These are phyloP conservation scores for Quercus engelmannii DNA, from an alignment of 306 rosid species.

Conservation along the genomic window DNA sequence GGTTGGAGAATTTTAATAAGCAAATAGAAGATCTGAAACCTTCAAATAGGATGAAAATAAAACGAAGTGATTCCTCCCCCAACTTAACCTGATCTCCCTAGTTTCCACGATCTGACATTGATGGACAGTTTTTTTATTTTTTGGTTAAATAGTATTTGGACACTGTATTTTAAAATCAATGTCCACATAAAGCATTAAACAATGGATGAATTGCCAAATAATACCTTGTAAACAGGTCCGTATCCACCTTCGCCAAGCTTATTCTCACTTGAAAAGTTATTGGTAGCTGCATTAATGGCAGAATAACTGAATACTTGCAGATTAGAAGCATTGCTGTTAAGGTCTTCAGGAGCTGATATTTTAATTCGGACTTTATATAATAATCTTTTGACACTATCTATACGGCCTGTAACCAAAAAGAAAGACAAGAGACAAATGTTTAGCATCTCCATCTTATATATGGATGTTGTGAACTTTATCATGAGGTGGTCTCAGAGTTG, in stretches of 20 bases:
- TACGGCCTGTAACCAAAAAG: not conserved
- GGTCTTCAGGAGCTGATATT: not conserved
- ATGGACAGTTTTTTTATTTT: not conserved
- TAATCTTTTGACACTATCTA: not conserved
- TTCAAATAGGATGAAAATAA: not conserved
- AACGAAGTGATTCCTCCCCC: not conserved
- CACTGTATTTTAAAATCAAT: not conserved
- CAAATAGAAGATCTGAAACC: not conserved
- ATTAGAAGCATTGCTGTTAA: slow-evolving; percentile 22
- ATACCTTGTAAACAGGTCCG: slow-evolving; percentile 54
- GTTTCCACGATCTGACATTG: not conserved
- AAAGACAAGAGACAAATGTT: not conserved
- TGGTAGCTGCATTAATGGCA: slow-evolving; percentile 43
- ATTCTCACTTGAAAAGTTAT: slow-evolving; percentile 40
- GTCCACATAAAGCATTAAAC: not conserved
- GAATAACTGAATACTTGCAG: slow-evolving; percentile 33
- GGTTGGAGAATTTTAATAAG: not conserved
- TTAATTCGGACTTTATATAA: not conserved
- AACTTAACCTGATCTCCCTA: not conserved
- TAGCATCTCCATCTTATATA: not conserved
- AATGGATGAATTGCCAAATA: not conserved
- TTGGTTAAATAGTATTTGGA: not conserved
- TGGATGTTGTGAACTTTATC: not conserved
- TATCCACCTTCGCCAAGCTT: slow-evolving; percentile 56
- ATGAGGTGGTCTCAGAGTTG: not conserved